Evolutionary conservation across 805 yeast species (phyloP).

Genomic region (Wickerhamiella azyma): DNA sequence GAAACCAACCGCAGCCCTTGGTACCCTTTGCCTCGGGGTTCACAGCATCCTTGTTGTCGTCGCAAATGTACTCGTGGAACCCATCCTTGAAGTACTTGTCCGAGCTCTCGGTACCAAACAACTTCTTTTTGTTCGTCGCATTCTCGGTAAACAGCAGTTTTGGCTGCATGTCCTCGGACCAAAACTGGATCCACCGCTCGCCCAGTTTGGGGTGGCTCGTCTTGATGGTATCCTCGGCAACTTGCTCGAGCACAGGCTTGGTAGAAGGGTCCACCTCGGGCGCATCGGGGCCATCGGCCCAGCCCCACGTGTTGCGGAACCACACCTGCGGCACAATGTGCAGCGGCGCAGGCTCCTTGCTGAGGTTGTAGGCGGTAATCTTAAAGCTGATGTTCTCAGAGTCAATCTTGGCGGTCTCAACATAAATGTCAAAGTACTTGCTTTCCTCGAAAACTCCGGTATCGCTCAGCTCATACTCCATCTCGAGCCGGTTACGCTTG

Average conservation of each 20-base stretch:
- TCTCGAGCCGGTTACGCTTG: slow-evolving; percentile 48
- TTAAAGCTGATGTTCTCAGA: slow-evolving; percentile 72
- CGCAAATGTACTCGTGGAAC: slow-evolving; percentile 70
- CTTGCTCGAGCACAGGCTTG: slow-evolving; percentile 28
- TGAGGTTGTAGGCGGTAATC: slow-evolving; percentile 76
- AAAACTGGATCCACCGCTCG: slow-evolving; percentile 44
- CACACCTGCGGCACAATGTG: slow-evolving; percentile 75
- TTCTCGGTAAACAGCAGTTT: slow-evolving; percentile 73
- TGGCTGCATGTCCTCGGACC: slow-evolving; percentile 55
- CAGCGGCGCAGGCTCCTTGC: slow-evolving; percentile 73
- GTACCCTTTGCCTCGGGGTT: slow-evolving; percentile 69
- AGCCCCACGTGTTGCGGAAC: slow-evolving; percentile 86
- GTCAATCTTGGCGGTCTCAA: slow-evolving; percentile 80
- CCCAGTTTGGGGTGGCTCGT: slow-evolving; percentile 62
- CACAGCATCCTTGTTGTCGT: slow-evolving; percentile 42
- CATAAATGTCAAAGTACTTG: slow-evolving; percentile 73
- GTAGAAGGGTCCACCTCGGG: neutral
- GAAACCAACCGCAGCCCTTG: slow-evolving; percentile 72
- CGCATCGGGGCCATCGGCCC: slow-evolving; percentile 45
- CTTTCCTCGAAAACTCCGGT: slow-evolving; percentile 51
- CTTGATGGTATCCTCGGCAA: slow-evolving; percentile 36
- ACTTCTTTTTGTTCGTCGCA: slow-evolving; percentile 59
- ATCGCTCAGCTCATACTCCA: slow-evolving; percentile 73
- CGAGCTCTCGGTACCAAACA: slow-evolving; percentile 48
- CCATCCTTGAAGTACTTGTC: slow-evolving; percentile 65